Evolutionary conservation across 1,139 yeast genomes (phyloP).

Genomic region (Sugiyamaella xylanicola): DNA sequence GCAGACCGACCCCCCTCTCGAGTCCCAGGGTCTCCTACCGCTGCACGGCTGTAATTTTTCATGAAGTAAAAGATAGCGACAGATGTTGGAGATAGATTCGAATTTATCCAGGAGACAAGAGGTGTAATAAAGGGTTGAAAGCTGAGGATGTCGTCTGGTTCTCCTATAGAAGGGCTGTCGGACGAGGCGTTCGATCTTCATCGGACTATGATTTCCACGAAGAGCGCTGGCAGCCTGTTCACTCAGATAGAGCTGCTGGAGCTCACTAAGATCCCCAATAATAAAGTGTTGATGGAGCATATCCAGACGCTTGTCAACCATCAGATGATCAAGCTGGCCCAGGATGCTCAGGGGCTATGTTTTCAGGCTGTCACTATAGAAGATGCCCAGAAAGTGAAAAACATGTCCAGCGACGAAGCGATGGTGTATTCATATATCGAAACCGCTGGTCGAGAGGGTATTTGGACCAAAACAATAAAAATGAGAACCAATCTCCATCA

Average conservation of each 20-base stretch:
- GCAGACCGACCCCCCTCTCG: neutral
- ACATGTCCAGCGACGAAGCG: constrained; percentile 86
- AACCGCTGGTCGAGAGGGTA: constrained; percentile 90
- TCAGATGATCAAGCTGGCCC: constrained; percentile 68
- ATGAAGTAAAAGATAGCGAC: constrained; percentile 7
- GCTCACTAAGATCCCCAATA: constrained; percentile 26
- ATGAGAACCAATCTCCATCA: constrained; percentile 92
- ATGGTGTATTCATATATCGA: constrained; percentile 90
- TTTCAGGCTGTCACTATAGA: constrained; percentile 62
- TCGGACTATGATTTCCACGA: constrained; percentile 52
- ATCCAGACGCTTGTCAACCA: constrained; percentile 38
- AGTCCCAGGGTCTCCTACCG: neutral
- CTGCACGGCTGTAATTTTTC: neutral
- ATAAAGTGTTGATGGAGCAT: constrained; percentile 29
- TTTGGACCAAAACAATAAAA: constrained; percentile 91
- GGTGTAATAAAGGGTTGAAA: neutral
- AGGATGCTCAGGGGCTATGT: constrained; percentile 59
- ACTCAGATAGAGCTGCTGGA: constrained; percentile 62
- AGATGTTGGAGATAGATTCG: neutral
- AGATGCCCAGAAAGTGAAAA: constrained; percentile 50
- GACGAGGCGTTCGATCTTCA: constrained; percentile 61
- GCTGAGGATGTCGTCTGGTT: neutral
- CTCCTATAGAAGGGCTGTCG: constrained; percentile 28
- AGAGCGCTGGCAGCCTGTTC: constrained; percentile 50
- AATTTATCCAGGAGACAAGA: neutral